Base-by-base conservation (phyloP, 164 flowering plant species). In the Umbellularia californica region DNA sequence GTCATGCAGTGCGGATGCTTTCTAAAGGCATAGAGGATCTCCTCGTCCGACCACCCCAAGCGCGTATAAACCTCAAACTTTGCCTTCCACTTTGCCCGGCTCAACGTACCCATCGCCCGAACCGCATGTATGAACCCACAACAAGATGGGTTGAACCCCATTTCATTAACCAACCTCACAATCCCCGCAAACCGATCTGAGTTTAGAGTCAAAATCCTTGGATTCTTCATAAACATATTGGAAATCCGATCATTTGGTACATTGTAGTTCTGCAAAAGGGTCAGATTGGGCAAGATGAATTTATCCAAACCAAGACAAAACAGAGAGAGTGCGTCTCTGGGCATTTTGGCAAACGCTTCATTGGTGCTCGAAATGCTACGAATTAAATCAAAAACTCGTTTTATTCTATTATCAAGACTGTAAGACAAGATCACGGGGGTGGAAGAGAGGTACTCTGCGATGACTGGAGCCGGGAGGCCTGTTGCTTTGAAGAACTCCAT, bases 191-290 rank as follows among this genome's bases (percentile, higher is more conserved):
- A 71, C 64, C 69, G 58, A 22, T 35, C 41, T 0, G n/a, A 10
- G 9, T 5, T 62, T 20, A 23, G 50, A 24, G 25, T 20, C 9
- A 63, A 27, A 17, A 25, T 23, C 14, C 17, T 50, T 1, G 70
- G 74, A 2, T 63, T 69, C 0, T 0, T 3, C 70, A 58, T 55
- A 14, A 78, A 13, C 66, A 74, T 13, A 22, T n/a, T 70, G 15
- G 23, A 22, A 62, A 74, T 69, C 24, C 19, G 24, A 12, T 71
- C 65, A 11, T 78, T 47, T 9, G 83, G 77, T 22, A 81, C 79
- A 14, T 76, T 76, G 23, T 50, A 30, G 23, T 70, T 78, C 52
- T 35, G 62, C 72, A 80, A 68, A 2, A 68, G 9, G 0, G 66
- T 17, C n/a, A 82, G 68, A 41, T 80, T 79, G 7, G 77, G 75